Evolutionary conservation across 495 filamentous ascomycete species (phyloP).

Genomic region (Acidiella bohemica): DNA sequence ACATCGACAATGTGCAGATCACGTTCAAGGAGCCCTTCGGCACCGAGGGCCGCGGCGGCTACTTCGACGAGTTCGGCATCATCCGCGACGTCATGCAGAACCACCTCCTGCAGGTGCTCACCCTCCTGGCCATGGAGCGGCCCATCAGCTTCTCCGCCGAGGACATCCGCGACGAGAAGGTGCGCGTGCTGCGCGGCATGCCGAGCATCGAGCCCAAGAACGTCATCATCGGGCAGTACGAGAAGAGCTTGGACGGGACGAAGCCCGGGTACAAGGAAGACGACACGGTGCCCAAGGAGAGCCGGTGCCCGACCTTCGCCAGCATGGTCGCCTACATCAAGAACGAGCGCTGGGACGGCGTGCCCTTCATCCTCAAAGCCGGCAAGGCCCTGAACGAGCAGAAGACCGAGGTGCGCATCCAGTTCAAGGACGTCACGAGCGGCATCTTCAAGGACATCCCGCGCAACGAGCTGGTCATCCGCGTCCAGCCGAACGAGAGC

Average conservation of each 20-base stretch:
- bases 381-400: conserved; percentile 99
- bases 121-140: conserved; percentile 93
- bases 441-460: conserved; percentile 99
- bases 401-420: conserved; percentile 98
- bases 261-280: conserved; percentile 99
- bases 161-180: conserved; percentile 98
- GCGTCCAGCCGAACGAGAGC: conserved; percentile 97
- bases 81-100: conserved; percentile 77
- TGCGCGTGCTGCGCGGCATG: conserved; percentile 86
- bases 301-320: conserved; percentile 94
- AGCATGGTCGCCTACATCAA: conserved; percentile 96
- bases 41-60: conserved; percentile 96
- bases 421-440: conserved; percentile 97
- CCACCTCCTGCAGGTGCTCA: conserved; percentile 87
- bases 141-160: conserved; percentile 97
- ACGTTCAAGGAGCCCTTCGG: conserved; percentile 99
- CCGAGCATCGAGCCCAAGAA: conserved; percentile 97
- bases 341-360: conserved; percentile 99
- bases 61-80: conserved; percentile 99
- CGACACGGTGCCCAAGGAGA: conserved; percentile 94
- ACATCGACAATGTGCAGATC: conserved; percentile 98
- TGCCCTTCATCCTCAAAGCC: conserved; percentile 98
- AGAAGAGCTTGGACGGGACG: conserved; percentile 85
- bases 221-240: conserved; percentile 99
- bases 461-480: conserved; percentile 97